Percentiles rank a stretch among this genome's conserved stretches.
Conservation (phyloP, 139 green algal genomes). For the Chlorella ohadii region DNA sequence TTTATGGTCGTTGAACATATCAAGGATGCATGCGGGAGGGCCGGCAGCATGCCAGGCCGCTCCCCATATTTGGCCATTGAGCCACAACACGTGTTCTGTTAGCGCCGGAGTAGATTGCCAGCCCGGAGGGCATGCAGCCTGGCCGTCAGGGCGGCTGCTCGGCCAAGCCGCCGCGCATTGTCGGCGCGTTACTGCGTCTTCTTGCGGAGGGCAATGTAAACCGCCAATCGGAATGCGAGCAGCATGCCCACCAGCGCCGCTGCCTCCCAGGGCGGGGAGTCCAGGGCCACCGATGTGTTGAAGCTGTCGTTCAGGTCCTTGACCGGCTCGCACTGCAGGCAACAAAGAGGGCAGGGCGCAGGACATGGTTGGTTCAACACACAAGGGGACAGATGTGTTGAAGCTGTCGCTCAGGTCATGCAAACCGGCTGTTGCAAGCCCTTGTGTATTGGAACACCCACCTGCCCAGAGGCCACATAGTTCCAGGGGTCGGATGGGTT, state of each 20-base stretch:
- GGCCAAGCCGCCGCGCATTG: too few relatives aligned
- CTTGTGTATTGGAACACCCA: background rate
- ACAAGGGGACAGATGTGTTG: too few relatives aligned
- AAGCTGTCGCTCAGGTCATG: too few relatives aligned
- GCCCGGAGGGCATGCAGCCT: too few relatives aligned
- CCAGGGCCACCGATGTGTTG: conserved; percentile 22
- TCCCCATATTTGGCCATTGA: too few relatives aligned
- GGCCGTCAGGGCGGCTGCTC: too few relatives aligned
- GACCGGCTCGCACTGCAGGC: conserved; percentile 2
- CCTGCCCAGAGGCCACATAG: conserved; percentile 10
- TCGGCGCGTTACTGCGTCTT: conserved; percentile 47
- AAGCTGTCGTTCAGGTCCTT: conserved; percentile 22
- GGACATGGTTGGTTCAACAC: too few relatives aligned
- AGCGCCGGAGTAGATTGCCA: too few relatives aligned
- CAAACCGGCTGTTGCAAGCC: background rate
- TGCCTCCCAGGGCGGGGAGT: conserved; percentile 26
- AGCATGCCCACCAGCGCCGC: conserved; percentile 43
- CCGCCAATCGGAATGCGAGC: conserved; percentile 25
- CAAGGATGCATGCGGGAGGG: too few relatives aligned
- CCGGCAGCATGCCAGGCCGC: too few relatives aligned
- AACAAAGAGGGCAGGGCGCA: background rate
- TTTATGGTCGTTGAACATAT: too few relatives aligned
- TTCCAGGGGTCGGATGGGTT: conserved; percentile 11
- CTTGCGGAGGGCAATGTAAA: conserved; percentile 43
- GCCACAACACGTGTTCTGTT: too few relatives aligned